Conservation (phyloP, 208 protist genomes). For the Giardia muris region DNA sequence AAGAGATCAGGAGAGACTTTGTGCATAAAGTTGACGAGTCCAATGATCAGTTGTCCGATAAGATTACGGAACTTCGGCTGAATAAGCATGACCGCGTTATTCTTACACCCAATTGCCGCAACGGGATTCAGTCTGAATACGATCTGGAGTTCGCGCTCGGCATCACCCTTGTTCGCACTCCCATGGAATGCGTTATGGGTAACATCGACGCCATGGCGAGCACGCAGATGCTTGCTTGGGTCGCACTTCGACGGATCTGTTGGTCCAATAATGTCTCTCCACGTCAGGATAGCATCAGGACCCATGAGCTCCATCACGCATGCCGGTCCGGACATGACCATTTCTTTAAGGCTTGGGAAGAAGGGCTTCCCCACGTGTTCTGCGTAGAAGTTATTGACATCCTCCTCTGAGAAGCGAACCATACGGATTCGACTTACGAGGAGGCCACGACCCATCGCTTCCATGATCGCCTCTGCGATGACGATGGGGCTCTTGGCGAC, state of each 20-base stretch:
- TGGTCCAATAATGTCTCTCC: slow-evolving; percentile 17
- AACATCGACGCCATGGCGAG: neutral
- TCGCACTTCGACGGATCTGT: neutral
- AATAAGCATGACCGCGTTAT: neutral
- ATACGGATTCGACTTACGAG: neutral
- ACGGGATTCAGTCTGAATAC: neutral
- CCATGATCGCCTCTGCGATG: neutral
- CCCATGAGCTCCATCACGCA: neutral
- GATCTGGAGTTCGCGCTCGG: neutral
- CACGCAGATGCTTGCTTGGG: neutral
- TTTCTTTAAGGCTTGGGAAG: neutral
- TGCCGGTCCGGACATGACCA: neutral
- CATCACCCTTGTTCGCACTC: neutral
- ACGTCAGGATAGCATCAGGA: neutral
- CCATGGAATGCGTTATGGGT: neutral
- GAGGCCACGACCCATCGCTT: neutral
- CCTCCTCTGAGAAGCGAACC: neutral
- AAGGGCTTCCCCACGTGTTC: neutral
- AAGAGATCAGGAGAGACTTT: neutral
- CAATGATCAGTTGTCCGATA: neutral
- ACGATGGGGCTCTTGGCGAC: neutral
- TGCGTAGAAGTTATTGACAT: neutral
- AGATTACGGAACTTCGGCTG: neutral
- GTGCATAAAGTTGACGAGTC: neutral
- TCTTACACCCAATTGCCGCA: neutral